Base-by-base conservation (phyloP, 345 rosid species). In the Linum tenue region DNA sequence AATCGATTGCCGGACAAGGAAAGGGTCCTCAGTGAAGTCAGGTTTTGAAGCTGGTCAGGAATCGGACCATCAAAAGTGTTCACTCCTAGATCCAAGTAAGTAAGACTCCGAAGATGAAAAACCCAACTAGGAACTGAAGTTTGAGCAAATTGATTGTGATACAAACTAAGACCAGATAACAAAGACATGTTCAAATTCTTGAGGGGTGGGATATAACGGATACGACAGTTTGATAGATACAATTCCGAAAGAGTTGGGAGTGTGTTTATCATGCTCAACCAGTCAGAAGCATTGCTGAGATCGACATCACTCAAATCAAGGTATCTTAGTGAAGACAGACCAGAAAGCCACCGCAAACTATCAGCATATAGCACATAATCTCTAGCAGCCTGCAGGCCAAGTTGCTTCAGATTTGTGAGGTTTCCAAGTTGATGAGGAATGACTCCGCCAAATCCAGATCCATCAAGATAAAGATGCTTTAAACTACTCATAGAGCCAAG, bases 1-100 rank as follows among this genome's bases (percentile, higher is more conserved):
- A 60, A 50, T 4, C 16, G 0, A 53, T 51, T 60, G 0, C 0
- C 0, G 11, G 60, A 60, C 5, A 60, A 12, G 37, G 22, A 48
- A 14, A 68, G 71, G 37, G 51, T 9, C 36, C 1, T 51, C 2
- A 68, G 71, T 2, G 39, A 68, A n/a, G 66, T 69, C 8, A 69
- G 14, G 39, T 69, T 69, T 39, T 55, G 39, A 41, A 67, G 9
- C 22, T 22, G 5, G 39, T 16, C 17, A 40, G 64, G 64, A 15
- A 62, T 39, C 15, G 64, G 50, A 41, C 62, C 62, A 22, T 3
- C 48, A 39, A 62, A 39, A 0, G n/a, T 1, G n/a, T 62, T 39
- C 0, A 1, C 0, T 38, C 31, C 1, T 4, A 62, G 50, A 39
- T 62, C 64, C 10, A 59, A 11, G 37, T 1, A 59, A 59, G 39